Evolutionary conservation across 2,329 filamentous ascomycete species (phyloP), one percentile per base, ranked within the genome.

Genomic region (Raffaelea albimanens): DNA sequence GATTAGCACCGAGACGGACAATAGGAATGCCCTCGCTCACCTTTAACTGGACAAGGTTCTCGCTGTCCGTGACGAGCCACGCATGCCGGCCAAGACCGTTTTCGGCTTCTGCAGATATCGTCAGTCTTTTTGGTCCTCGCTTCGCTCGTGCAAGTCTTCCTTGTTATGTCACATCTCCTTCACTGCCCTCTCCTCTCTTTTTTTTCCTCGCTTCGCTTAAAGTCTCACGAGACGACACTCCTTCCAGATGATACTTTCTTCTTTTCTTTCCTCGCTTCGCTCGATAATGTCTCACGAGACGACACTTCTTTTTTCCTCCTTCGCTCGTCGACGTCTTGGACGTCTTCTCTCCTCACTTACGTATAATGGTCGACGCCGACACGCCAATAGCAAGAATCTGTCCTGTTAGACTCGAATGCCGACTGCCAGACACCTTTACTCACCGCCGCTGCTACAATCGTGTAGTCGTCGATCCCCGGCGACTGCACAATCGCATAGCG

Each of bases 401-500:
- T 29, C 14, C 23, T 20, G 36, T 42, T 22, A 33, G 41, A 25
- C 7, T 16, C 25, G 7, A 19, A 1, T 11, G 13, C 25, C 21
- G 21, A 21, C 31, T 7, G 7, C 20, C 18, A 29, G 31, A 4
- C n/a, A 13, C n/a, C 3, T n/a, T n/a, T n/a, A 33, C 50, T 19
- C 44, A 59, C 53, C 44, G 57, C 53, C 2, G 61, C 59, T 19
- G 51, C 47, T 5, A 50, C 50, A 44, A 62, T 60, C 10, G 56
- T 51, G 39, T 53, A 53, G 46, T 63, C 61, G 46, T 63, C 60
- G 7, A 50, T 22, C 3, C 61, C 59, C 9, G 55, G 51, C 2
- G 50, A 48, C 8, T 52, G 47, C 16, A 62, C 56, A 14, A 62
- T 48, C 19, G 36, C 36, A 19, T 49, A 51, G 4, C 61, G 54